Evolutionary conservation across 2,329 filamentous ascomycete genomes (phyloP).

Genomic region (Verticillium klebahnii): DNA sequence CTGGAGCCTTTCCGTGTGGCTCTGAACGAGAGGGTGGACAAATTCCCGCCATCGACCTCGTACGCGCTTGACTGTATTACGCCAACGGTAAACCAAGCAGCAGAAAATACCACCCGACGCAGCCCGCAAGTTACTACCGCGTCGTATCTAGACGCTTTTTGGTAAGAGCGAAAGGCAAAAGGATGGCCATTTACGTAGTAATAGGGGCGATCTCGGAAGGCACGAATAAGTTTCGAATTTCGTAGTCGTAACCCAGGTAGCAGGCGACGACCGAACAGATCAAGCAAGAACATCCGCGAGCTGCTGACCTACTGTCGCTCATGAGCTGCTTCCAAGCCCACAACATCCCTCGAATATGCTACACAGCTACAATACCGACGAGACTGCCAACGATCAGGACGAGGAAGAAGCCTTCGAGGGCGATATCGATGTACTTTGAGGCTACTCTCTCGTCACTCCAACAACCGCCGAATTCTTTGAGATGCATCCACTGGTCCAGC

Average conservation of each 20-base stretch:
- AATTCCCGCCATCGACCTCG: background rate
- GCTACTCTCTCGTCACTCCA: slow-evolving; percentile 29
- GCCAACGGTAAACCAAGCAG: slow-evolving; percentile 23
- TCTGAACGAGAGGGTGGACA: background rate
- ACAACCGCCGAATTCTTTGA: slow-evolving; percentile 23
- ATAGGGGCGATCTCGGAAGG: slow-evolving; percentile 6
- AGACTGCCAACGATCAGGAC: no score
- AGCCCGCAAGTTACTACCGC: slow-evolving; percentile 15
- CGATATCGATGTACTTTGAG: slow-evolving; percentile 26
- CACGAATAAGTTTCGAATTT: slow-evolving; percentile 15
- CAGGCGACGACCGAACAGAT: slow-evolving; percentile 27
- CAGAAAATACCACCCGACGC: slow-evolving; percentile 19
- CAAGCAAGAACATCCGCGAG: slow-evolving; percentile 21
- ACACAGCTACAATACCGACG: background rate
- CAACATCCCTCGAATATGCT: background rate
- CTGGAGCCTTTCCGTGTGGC: slow-evolving; percentile 1
- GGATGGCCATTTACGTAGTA: slow-evolving; percentile 14
- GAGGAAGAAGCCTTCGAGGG: slow-evolving; percentile 2
- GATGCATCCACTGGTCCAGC: slow-evolving; percentile 5
- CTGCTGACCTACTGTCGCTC: slow-evolving; percentile 36
- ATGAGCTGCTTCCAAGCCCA: background rate
- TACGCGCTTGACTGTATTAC: slow-evolving; percentile 21
- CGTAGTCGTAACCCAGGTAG: slow-evolving; percentile 19
- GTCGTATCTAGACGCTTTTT: slow-evolving; percentile 25
- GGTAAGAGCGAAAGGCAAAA: slow-evolving; percentile 20